Evolutionary conservation across 495 filamentous ascomycete species (phyloP).

Genomic region (Neurospora sp.): DNA sequence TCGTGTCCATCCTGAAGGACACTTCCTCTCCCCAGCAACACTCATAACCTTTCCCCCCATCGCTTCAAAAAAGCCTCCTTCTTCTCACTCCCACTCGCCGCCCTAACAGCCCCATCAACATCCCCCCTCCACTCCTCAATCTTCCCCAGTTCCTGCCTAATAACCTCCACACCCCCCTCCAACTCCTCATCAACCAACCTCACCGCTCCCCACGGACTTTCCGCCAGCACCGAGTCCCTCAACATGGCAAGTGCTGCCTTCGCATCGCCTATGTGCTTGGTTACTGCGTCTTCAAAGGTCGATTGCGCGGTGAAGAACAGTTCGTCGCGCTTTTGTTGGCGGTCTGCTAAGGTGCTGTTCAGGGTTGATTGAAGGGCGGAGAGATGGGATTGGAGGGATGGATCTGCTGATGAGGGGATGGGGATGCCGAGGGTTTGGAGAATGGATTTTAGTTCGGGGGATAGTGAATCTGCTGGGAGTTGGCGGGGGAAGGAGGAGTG

Average conservation of each 20-base stretch:
- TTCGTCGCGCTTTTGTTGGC: constrained; percentile 23
- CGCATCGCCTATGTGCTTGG: constrained; percentile 27
- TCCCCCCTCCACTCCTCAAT: constrained; percentile 17
- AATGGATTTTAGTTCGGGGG: neutral
- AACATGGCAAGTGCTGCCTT: constrained; percentile 31
- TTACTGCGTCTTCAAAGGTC: constrained; percentile 25
- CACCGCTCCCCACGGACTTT: constrained; percentile 29
- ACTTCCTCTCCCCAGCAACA: no score
- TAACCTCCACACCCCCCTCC: constrained; percentile 22
- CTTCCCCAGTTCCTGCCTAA: constrained; percentile 26
- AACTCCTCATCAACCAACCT: constrained; percentile 33
- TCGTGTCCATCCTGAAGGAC: no score
- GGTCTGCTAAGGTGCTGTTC: constrained; percentile 18
- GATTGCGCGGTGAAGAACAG: constrained; percentile 29
- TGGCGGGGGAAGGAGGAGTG: constrained; percentile 2
- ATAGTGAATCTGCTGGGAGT: neutral
- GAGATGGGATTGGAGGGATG: neutral
- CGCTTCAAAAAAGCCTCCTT: no score
- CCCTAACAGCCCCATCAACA: constrained; percentile 17
- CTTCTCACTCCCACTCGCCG: no score
- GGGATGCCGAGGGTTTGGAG: neutral
- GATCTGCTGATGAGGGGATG: neutral
- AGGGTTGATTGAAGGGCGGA: neutral
- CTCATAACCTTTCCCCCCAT: neutral
- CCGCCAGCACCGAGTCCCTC: constrained; percentile 32